Evolutionary conservation across 2,329 filamentous ascomycete species (phyloP).

Genomic region (Paecilomyces sp.): DNA sequence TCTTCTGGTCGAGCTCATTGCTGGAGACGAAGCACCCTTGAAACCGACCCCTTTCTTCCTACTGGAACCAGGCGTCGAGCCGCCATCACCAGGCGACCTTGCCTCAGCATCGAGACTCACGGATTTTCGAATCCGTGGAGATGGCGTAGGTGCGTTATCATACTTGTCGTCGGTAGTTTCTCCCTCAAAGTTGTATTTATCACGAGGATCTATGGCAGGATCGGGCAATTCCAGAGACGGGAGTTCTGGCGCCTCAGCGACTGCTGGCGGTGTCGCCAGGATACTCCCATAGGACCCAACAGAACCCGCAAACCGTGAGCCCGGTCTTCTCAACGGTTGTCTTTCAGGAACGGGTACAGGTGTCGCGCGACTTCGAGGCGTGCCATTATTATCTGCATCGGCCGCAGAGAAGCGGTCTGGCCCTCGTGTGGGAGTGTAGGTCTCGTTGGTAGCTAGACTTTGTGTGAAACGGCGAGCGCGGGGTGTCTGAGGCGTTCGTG

Average conservation of each 20-base stretch:
- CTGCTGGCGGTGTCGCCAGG: constrained; percentile 45
- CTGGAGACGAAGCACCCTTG: constrained; percentile 13
- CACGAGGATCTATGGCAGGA: constrained; percentile 48
- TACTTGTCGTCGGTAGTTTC: background rate
- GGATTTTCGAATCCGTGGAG: background rate
- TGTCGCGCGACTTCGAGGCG: constrained; percentile 21
- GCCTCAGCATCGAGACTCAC: background rate
- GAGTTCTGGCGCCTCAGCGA: constrained; percentile 26
- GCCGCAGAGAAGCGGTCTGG: constrained; percentile 7
- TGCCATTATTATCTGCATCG: constrained; percentile 19
- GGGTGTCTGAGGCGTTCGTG: constrained; percentile 45
- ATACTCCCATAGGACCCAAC: constrained; percentile 58
- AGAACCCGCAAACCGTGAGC: constrained; percentile 26
- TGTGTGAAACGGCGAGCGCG: constrained; percentile 22
- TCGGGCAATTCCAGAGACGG: constrained; percentile 55
- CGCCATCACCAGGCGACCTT: background rate
- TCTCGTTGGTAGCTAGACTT: constrained; percentile 9
- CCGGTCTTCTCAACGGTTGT: constrained; percentile 25
- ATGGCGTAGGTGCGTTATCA: background rate
- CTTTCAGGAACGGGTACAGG: constrained; percentile 32
- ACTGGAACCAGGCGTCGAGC: constrained; percentile 9
- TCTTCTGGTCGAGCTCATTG: constrained; percentile 18
- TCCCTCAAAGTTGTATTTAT: constrained; percentile 12
- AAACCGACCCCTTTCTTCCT: constrained; percentile 10
- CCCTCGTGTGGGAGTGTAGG: constrained; percentile 7